Conservation (phyloP, 129 eudicot species). For the Arctium lappa region DNA sequence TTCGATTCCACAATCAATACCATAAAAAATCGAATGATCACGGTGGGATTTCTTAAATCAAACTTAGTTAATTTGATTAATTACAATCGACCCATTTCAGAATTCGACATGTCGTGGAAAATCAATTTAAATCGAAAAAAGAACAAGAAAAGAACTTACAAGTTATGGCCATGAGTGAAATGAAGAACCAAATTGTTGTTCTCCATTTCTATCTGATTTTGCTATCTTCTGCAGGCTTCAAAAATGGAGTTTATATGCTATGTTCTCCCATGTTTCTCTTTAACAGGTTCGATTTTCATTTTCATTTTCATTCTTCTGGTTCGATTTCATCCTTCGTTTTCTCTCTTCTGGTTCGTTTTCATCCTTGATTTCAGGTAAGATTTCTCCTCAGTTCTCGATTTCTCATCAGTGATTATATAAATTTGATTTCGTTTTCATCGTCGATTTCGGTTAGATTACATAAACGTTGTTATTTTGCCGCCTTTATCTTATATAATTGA, state of each 20-base stretch:
- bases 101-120: not conserved
- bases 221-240: slow-evolving; percentile 5
- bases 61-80: not conserved
- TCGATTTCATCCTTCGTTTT: no score
- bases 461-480: no score
- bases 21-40: not conserved
- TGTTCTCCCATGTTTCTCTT: slow-evolving; percentile 13
- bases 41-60: not conserved
- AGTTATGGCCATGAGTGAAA: slow-evolving; percentile 13
- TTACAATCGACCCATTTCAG: not conserved
- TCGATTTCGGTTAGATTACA: no score
- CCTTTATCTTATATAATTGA: no score
- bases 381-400: no score
- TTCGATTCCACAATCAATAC: no score
- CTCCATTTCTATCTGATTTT: slow-evolving; percentile 12
- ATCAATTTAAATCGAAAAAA: not conserved
- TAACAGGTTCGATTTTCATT: not conserved
- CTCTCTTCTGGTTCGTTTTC: no score
- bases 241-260: slow-evolving; percentile 16
- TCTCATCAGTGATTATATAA: no score
- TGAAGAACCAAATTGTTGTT: slow-evolving; percentile 5
- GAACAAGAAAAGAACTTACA: not conserved
- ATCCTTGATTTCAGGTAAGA: no score
- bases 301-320: no score
- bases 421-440: no score